Percentiles rank a stretch among this genome's conserved stretches.
These are phyloP conservation scores for Triglochin maritima DNA, from an alignment of 106 monocot genomes.

Conservation along the genomic window DNA sequence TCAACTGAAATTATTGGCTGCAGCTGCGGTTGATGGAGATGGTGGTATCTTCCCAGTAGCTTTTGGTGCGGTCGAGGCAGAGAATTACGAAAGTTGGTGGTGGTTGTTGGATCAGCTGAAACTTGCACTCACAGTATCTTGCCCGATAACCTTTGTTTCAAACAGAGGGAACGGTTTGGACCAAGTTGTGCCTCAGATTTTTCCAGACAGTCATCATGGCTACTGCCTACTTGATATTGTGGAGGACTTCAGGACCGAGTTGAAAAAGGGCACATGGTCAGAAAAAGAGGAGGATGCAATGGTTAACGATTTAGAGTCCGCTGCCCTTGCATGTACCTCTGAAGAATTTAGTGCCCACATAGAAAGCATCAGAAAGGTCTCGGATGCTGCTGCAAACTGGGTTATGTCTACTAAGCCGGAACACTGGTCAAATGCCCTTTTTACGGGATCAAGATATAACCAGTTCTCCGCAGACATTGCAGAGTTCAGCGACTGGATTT, in stretches of 20 bases:
- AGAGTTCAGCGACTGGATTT: slow-evolving; percentile 70
- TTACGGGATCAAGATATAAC: slow-evolving; percentile 64
- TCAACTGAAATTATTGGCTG: slow-evolving; percentile 56
- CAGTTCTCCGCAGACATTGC: slow-evolving; percentile 61
- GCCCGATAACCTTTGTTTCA: slow-evolving; percentile 58
- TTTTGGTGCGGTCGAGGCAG: slow-evolving; percentile 80
- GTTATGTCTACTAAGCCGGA: slow-evolving; percentile 68
- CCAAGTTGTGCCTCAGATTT: slow-evolving; percentile 63
- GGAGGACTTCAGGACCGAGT: slow-evolving; percentile 63
- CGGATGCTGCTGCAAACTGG: slow-evolving; percentile 61
- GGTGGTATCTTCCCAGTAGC: slow-evolving; percentile 75
- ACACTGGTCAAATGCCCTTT: slow-evolving; percentile 86
- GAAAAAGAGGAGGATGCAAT: slow-evolving; percentile 45
- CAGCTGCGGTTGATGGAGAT: slow-evolving; percentile 67
- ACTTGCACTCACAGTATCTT: slow-evolving; percentile 41
- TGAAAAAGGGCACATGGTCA: slow-evolving; percentile 63
- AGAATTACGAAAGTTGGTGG: slow-evolving; percentile 67
- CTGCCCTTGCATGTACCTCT: slow-evolving; percentile 53
- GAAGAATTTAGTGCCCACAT: slow-evolving; percentile 62
- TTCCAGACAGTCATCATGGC: slow-evolving; percentile 50
- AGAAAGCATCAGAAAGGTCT: slow-evolving; percentile 55
- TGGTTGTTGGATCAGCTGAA: slow-evolving; percentile 86
- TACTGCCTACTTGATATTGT: slow-evolving; percentile 64
- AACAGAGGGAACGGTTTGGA: slow-evolving; percentile 62
- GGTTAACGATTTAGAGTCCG: slow-evolving; percentile 58